A percentile compares a stretch with the other conserved stretches of the same genome.
Conservation (phyloP, 805 yeast genomes). For the Starmerella etchellsii region DNA sequence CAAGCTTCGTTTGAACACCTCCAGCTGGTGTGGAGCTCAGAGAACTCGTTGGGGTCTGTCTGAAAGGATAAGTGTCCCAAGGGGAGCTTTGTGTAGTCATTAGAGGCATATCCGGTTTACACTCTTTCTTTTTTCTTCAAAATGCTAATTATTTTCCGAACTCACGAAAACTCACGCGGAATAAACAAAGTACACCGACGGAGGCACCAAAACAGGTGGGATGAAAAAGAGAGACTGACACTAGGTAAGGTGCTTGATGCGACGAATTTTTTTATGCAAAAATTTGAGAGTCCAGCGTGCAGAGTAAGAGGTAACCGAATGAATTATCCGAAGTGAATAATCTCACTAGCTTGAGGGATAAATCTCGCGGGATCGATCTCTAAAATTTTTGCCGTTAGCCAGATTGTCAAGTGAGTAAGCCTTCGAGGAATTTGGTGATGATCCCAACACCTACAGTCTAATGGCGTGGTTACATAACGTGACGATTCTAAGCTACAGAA, state of each 20-base stretch:
- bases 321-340: too few species aligned
- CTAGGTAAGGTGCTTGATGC: too few species aligned
- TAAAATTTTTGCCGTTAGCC: background rate
- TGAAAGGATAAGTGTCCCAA: conserved; percentile 10
- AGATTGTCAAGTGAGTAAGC: background rate
- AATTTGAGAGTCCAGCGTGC: too few species aligned
- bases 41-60: conserved; percentile 2
- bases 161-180: too few species aligned
- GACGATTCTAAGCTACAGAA: background rate
- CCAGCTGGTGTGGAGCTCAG: background rate
- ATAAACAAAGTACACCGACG: too few species aligned
- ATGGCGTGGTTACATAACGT: background rate
- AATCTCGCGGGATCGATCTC: background rate
- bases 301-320: too few species aligned
- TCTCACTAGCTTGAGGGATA: too few species aligned
- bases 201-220: too few species aligned
- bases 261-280: too few species aligned
- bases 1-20: background rate
- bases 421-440: background rate
- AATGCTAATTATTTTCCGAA: too few species aligned
- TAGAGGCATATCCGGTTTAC: conserved; percentile 5
- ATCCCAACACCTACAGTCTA: background rate
- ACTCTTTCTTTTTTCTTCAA: background rate
- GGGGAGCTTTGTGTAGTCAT: conserved; percentile 9
- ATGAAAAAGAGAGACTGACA: too few species aligned